These are phyloP conservation scores for Lichtheimia ornata DNA, from an alignment of 371 early-diverging fungal species.

Conservation along the genomic window DNA sequence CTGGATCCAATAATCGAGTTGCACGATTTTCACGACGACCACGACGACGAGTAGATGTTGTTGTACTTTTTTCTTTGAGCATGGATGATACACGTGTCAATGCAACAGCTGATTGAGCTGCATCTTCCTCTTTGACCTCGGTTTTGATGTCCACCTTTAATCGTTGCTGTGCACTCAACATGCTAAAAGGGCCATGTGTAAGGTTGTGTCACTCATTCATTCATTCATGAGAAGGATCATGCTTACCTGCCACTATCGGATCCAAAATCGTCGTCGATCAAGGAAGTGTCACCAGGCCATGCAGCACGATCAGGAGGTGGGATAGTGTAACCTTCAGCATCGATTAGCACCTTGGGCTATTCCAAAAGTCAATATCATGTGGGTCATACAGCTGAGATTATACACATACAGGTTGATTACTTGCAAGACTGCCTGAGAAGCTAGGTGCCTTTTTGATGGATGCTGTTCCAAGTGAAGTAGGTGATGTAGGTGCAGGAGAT, in stretches of 20 bases:
- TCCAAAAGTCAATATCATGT: background rate
- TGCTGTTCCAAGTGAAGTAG: constrained; percentile 16
- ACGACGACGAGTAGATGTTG: constrained; percentile 26
- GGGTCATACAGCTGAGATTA: background rate
- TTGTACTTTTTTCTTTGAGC: constrained; percentile 28
- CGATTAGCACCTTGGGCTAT: constrained; percentile 25
- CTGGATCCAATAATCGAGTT: constrained; percentile 30
- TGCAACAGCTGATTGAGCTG: constrained; percentile 31
- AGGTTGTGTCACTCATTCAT: background rate
- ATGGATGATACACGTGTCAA: constrained; percentile 36
- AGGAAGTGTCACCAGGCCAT: constrained; percentile 32
- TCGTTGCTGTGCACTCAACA: constrained; percentile 22
- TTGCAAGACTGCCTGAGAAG: constrained; percentile 32
- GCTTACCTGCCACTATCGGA: constrained; percentile 30
- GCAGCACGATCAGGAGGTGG: constrained; percentile 56
- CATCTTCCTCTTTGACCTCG: constrained; percentile 34
- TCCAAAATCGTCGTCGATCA: constrained; percentile 17
- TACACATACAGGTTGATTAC: constrained; percentile 18
- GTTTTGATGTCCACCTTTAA: constrained; percentile 38
- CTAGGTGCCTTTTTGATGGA: constrained; percentile 30
- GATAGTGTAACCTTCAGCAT: constrained; percentile 53
- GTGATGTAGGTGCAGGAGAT: constrained; percentile 21
- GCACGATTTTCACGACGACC: constrained; percentile 46
- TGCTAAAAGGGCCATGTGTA: constrained; percentile 20
- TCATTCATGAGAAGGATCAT: background rate